phyloP scores from a whole-genome alignment of 164 flowering plant genomes.

The Santalum album region DNA sequence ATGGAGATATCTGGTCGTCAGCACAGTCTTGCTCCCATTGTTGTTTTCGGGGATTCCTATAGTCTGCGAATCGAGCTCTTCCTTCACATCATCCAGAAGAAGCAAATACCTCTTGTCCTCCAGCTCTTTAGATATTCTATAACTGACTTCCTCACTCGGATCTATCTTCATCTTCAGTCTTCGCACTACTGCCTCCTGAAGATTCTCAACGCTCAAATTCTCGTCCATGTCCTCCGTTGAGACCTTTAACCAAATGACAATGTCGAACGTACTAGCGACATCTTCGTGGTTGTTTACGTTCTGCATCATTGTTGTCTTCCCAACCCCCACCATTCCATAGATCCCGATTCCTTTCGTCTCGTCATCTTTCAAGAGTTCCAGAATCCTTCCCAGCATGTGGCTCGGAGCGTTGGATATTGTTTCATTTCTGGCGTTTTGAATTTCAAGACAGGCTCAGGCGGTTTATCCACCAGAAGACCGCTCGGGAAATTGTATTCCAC shows the following conservation, averaged over 20 bases:
- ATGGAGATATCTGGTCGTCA: constrained; percentile 9
- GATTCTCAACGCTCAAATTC: background rate
- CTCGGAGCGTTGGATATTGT: background rate
- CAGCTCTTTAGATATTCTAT: constrained; percentile 6
- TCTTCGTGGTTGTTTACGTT: constrained; percentile 9
- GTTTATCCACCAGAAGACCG: constrained; percentile 2
- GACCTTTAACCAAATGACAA: constrained; percentile 19
- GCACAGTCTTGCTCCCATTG: constrained; percentile 13
- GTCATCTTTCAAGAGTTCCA: constrained; percentile 1
- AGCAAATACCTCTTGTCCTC: constrained; percentile 16
- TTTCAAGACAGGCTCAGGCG: background rate
- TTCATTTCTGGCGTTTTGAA: background rate
- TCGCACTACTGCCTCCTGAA: constrained; percentile 8
- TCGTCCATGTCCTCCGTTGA: constrained; percentile 1
- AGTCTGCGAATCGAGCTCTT: constrained; percentile 3
- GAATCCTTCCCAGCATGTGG: constrained; percentile 2
- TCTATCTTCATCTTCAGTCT: constrained; percentile 7
- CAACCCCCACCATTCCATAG: constrained; percentile 20
- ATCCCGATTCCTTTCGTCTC: constrained; percentile 12
- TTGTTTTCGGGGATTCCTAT: constrained; percentile 9
- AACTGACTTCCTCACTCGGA: background rate
- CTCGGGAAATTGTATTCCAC: background rate
- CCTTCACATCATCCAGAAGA: constrained; percentile 22
- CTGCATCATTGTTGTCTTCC: constrained; percentile 21
- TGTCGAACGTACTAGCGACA: constrained; percentile 11